Percentiles rank a stretch among this genome's conserved stretches.
Evolutionary conservation across 2,329 filamentous ascomycete genomes (phyloP).

Genomic region (Ophiostoma sp.): DNA sequence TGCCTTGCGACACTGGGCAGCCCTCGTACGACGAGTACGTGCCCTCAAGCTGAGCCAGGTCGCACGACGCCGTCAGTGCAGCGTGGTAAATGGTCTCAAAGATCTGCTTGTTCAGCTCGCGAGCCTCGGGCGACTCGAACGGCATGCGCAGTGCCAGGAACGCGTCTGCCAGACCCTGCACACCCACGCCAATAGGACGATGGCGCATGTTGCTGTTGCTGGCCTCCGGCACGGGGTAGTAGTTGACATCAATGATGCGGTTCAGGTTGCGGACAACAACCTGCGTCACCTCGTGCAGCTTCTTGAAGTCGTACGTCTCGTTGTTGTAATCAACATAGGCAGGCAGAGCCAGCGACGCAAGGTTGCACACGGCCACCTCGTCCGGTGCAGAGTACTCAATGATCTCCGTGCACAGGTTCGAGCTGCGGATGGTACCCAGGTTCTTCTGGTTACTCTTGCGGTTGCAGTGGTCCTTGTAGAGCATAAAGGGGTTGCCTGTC

Average conservation of each 20-base stretch:
- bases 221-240: conserved; percentile 94
- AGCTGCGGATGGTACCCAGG: conserved; percentile 94
- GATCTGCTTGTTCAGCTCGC: conserved; percentile 92
- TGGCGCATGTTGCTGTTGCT: conserved; percentile 96
- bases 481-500: conserved; percentile 98
- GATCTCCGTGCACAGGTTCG: conserved; percentile 98
- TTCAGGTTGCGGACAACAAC: conserved; percentile 94
- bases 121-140: conserved; percentile 93
- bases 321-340: conserved; percentile 82
- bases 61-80: conserved; percentile 80
- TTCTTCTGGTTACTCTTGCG: conserved; percentile 99
- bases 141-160: conserved; percentile 96
- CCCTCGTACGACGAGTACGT: conserved; percentile 87
- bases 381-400: conserved; percentile 95
- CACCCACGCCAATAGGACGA: conserved; percentile 90
- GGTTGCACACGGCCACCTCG: conserved; percentile 97
- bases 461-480: conserved; percentile 99
- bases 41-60: conserved; percentile 77
- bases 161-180: conserved; percentile 94
- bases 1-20: conserved; percentile 88
- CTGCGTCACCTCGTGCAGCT: conserved; percentile 89
- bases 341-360: conserved; percentile 88
- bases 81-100: conserved; percentile 99
- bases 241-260: conserved; percentile 96
- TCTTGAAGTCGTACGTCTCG: conserved; percentile 88